Conservation (phyloP, 2,329 filamentous ascomycete species). For the Calonectria henricotiae region DNA sequence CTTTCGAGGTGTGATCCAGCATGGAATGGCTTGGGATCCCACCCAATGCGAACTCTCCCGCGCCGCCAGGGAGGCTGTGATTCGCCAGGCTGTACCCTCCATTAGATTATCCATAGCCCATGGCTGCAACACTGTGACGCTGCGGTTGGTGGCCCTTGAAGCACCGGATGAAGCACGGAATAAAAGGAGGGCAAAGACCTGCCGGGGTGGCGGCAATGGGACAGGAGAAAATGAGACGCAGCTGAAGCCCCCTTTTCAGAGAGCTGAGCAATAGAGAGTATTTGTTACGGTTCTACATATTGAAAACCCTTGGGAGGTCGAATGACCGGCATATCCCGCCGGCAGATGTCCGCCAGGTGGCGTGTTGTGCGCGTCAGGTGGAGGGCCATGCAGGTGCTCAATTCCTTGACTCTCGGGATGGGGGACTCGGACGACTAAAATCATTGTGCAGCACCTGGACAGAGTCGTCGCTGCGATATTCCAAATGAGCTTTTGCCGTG, state of each 20-base stretch:
- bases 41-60: constrained; percentile 26
- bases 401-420: not conserved
- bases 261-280: not conserved
- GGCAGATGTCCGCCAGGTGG: constrained; percentile 19
- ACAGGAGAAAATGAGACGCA: not conserved
- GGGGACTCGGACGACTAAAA: no score
- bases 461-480: not conserved
- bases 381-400: constrained; percentile 2
- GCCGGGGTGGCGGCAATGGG: not conserved
- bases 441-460: not conserved
- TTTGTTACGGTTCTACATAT: not conserved
- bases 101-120: constrained; percentile 8
- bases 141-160: constrained; percentile 23
- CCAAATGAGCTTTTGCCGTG: not conserved
- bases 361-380: constrained; percentile 3
- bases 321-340: constrained; percentile 23
- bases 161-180: constrained; percentile 16
- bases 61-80: constrained; percentile 18
- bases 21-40: constrained; percentile 27
- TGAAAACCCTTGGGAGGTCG: not conserved
- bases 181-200: constrained; percentile 11
- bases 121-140: constrained; percentile 16
- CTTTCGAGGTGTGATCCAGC: constrained; percentile 27
- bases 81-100: constrained; percentile 15
- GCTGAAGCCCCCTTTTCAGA: not conserved